A percentile compares a stretch with the other conserved stretches of the same genome.
Conservation (phyloP, 2,329 filamentous ascomycete species). For the Cytospora piceicola region DNA sequence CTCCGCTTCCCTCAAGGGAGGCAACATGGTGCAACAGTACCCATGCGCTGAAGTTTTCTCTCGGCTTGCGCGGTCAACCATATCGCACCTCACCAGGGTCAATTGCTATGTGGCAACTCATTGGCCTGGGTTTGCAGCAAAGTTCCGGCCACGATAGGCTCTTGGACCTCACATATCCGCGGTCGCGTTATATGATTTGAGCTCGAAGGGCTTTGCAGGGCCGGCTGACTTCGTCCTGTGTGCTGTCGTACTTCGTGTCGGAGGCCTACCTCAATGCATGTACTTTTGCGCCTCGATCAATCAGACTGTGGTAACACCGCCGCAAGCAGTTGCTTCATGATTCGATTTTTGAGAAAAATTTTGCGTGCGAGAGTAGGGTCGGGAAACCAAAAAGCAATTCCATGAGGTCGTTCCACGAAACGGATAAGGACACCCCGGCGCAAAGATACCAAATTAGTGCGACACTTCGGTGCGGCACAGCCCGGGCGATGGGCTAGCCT, state of each 20-base stretch:
- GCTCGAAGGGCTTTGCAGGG: background rate
- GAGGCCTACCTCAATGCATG: background rate
- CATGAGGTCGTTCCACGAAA: background rate
- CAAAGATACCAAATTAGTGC: background rate
- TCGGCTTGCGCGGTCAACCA: background rate
- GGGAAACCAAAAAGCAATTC: background rate
- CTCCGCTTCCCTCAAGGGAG: background rate
- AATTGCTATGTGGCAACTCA: background rate
- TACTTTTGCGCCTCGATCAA: background rate
- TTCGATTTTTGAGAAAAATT: background rate
- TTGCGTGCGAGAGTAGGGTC: background rate
- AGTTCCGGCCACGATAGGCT: background rate
- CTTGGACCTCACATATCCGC: background rate
- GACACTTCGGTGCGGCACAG: background rate
- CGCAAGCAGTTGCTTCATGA: background rate
- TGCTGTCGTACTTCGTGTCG: background rate
- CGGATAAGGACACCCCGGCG: background rate
- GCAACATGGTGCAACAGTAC: background rate
- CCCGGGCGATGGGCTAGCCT: constrained; percentile 3
- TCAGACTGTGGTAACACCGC: background rate
- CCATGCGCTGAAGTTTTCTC: background rate
- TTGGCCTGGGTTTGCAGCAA: background rate
- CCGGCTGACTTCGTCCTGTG: background rate
- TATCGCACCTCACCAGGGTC: background rate
- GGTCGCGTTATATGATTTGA: background rate